phyloP scores from a whole-genome alignment of 176 grass and related monocot species.

The Urochloa ruziziensis region DNA sequence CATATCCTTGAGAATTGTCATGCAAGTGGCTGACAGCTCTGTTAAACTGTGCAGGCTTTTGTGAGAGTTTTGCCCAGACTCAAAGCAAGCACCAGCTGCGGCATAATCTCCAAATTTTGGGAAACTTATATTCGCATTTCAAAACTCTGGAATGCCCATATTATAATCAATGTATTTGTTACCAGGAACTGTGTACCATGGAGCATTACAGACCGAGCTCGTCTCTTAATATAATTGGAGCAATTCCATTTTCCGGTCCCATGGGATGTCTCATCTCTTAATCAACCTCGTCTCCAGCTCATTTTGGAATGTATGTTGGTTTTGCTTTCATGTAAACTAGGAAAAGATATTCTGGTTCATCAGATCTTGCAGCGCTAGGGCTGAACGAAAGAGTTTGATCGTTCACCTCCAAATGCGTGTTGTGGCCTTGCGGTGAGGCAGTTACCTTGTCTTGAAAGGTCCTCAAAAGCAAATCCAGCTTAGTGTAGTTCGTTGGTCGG shows the following conservation, averaged over 20 bases:
- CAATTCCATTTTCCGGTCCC: background rate
- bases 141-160: conserved; percentile 18
- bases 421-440: background rate
- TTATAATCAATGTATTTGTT: conserved; percentile 16
- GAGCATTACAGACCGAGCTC: background rate
- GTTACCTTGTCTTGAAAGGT: background rate
- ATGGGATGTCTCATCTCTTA: background rate
- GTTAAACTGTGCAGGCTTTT: conserved; percentile 35
- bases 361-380: background rate
- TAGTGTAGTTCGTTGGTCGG: background rate
- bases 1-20: background rate
- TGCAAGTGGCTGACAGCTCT: background rate
- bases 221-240: conserved; percentile 11
- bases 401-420: background rate
- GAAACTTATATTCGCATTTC: conserved; percentile 25
- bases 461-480: background rate
- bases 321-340: conserved; percentile 1
- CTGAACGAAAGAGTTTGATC: background rate
- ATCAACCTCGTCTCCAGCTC: background rate
- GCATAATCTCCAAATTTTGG: conserved; percentile 35
- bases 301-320: background rate
- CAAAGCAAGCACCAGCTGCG: conserved; percentile 11
- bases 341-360: background rate
- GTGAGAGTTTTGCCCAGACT: conserved; percentile 38
- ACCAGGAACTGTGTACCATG: conserved; percentile 8